These are phyloP conservation scores for Phytophthora syringae DNA, from an alignment of 352 stramenopile genomes.

Conservation along the genomic window DNA sequence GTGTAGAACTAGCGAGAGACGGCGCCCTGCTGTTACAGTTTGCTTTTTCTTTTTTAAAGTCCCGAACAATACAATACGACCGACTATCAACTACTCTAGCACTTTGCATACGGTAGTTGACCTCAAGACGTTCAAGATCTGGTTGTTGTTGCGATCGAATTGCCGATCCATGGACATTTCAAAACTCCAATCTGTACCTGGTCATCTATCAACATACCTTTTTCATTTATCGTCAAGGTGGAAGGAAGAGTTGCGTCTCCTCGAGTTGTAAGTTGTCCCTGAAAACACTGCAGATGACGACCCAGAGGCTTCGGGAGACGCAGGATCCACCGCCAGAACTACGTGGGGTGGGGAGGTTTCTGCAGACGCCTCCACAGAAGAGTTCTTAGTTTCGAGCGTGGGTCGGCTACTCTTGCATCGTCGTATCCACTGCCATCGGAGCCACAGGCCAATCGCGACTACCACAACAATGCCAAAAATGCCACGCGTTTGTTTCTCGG, in stretches of 20 bases:
- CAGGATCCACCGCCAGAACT: conserved; percentile 25
- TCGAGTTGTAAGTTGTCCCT: conserved; percentile 27
- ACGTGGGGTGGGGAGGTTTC: conserved; percentile 29
- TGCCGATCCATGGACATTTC: too few relatives aligned
- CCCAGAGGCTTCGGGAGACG: conserved; percentile 24
- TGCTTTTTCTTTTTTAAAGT: conserved; percentile 36
- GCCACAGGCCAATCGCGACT: conserved; percentile 31
- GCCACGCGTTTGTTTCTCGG: conserved; percentile 26
- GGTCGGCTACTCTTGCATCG: conserved; percentile 29
- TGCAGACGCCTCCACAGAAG: conserved; percentile 3
- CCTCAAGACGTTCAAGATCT: too few relatives aligned
- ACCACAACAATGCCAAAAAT: conserved; percentile 31
- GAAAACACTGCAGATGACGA: conserved; percentile 39
- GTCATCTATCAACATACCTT: conserved; percentile 7
- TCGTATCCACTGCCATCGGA: conserved; percentile 42
- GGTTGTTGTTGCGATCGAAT: too few relatives aligned
- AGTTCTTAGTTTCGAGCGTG: conserved; percentile 32
- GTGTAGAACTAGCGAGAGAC: conserved; percentile 48
- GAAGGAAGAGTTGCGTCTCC: conserved; percentile 43
- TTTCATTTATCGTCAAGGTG: conserved; percentile 41
- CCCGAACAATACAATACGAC: conserved; percentile 43
- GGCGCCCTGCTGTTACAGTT: conserved; percentile 33
- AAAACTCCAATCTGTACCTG: conserved; percentile 17
- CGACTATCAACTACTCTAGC: conserved; percentile 16
- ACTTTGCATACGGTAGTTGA: too few relatives aligned